Evolutionary conservation across 2,329 filamentous ascomycete species (phyloP).

Genomic region (Xylariaceae sp.): DNA sequence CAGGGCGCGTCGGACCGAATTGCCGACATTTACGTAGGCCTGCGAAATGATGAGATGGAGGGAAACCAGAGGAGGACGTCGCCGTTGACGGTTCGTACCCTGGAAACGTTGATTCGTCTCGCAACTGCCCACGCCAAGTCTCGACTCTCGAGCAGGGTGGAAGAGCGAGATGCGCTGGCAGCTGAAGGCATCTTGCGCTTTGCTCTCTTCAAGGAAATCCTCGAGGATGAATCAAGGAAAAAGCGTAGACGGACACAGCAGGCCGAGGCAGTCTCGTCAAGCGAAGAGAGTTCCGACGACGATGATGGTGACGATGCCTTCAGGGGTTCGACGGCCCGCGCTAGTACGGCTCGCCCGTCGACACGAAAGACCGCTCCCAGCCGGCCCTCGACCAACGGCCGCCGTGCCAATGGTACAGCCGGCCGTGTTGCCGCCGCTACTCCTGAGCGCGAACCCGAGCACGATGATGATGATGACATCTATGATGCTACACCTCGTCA

Average conservation of each 20-base stretch:
- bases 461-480: conserved; percentile 46
- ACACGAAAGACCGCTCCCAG: conserved; percentile 24
- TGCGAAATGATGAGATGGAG: conserved; percentile 93
- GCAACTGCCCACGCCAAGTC: conserved; percentile 94
- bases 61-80: conserved; percentile 90
- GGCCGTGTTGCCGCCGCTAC: conserved; percentile 26
- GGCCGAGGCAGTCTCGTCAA: conserved; percentile 52
- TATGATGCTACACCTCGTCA: conserved; percentile 40
- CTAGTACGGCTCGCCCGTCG: conserved; percentile 32
- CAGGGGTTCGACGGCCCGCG: conserved; percentile 36
- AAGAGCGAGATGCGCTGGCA: conserved; percentile 80
- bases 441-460: conserved; percentile 36
- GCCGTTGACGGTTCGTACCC: conserved; percentile 91
- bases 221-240: conserved; percentile 73
- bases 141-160: conserved; percentile 78
- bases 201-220: conserved; percentile 93
- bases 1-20: conserved; percentile 91
- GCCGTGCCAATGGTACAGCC: conserved; percentile 27
- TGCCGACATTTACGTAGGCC: conserved; percentile 79
- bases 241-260: conserved; percentile 68
- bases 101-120: conserved; percentile 97
- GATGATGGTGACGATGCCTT: conserved; percentile 39
- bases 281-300: conserved; percentile 55
- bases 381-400: conserved; percentile 26
- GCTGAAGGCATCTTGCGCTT: conserved; percentile 89